Conservation (phyloP, 805 yeast species). For the Maudiozyma serrabonitensis region DNA sequence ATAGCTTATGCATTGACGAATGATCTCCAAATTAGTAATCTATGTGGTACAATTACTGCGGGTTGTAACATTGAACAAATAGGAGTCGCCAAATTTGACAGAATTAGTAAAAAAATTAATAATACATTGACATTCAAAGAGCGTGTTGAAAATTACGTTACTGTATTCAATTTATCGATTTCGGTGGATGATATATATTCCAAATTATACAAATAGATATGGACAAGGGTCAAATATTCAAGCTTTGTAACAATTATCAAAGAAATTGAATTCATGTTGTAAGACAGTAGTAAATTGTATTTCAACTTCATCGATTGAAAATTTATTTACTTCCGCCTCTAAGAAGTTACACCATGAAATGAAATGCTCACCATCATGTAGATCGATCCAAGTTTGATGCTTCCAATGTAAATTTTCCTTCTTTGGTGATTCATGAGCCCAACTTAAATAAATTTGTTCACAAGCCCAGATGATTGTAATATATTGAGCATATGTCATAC, state of each 20-base stretch:
- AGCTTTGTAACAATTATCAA: constrained; percentile 37
- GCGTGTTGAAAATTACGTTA: constrained; percentile 35
- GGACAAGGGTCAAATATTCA: not conserved
- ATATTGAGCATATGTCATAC: constrained; percentile 32
- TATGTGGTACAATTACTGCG: constrained; percentile 69
- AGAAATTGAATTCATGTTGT: constrained; percentile 37
- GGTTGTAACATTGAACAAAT: constrained; percentile 73
- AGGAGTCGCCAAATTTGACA: constrained; percentile 50
- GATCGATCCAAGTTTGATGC: constrained; percentile 41
- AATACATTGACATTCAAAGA: constrained; percentile 34
- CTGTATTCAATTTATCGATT: not conserved
- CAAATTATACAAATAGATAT: not conserved
- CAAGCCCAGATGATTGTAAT: constrained; percentile 37
- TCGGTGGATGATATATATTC: constrained; percentile 3
- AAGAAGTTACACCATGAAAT: constrained; percentile 41
- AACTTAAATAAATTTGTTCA: constrained; percentile 42
- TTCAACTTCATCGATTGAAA: constrained; percentile 24
- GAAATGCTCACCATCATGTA: constrained; percentile 43
- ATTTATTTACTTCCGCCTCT: constrained; percentile 33
- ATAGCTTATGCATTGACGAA: constrained; percentile 44
- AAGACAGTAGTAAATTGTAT: constrained; percentile 29
- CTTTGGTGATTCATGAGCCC: constrained; percentile 37
- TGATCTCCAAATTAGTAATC: constrained; percentile 44
- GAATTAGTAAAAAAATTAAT: constrained; percentile 46
- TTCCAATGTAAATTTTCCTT: constrained; percentile 33